Percentiles rank a stretch among this genome's conserved stretches.
These are phyloP conservation scores for Crucihimalaya himalaica DNA, from an alignment of 345 rosid genomes.

Conservation along the genomic window DNA sequence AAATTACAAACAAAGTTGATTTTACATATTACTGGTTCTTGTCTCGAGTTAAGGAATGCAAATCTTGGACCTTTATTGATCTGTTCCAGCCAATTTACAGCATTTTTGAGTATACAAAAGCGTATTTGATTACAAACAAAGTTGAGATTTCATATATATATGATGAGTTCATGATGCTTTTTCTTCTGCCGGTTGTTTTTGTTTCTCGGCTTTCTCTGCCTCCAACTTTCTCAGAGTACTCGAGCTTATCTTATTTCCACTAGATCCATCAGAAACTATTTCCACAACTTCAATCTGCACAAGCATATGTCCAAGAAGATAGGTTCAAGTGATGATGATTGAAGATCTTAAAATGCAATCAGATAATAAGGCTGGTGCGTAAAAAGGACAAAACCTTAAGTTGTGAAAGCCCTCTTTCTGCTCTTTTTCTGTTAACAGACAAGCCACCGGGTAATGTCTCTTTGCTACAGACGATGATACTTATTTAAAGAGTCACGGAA, in stretches of 20 bases:
- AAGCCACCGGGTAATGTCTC: slow-evolving; percentile 90
- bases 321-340: background rate
- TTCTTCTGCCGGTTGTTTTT: slow-evolving; percentile 23
- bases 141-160: background rate
- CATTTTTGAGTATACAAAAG: too few species aligned
- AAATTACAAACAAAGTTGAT: too few species aligned
- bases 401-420: slow-evolving; percentile 63
- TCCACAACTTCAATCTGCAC: slow-evolving; percentile 82
- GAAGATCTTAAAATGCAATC: background rate
- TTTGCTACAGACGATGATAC: slow-evolving; percentile 52
- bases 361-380: background rate
- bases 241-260: slow-evolving; percentile 72
- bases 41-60: too few species aligned
- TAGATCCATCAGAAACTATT: slow-evolving; percentile 66
- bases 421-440: slow-evolving; percentile 79
- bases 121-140: background rate
- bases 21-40: too few species aligned
- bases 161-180: background rate
- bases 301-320: background rate
- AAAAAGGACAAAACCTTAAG: slow-evolving; percentile 63
- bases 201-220: slow-evolving; percentile 37
- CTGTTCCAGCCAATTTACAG: too few species aligned
- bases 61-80: too few species aligned
- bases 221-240: slow-evolving; percentile 73
- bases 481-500: background rate